Conservation (phyloP, 345 rosid genomes). For the Nephelium lappaceum region DNA sequence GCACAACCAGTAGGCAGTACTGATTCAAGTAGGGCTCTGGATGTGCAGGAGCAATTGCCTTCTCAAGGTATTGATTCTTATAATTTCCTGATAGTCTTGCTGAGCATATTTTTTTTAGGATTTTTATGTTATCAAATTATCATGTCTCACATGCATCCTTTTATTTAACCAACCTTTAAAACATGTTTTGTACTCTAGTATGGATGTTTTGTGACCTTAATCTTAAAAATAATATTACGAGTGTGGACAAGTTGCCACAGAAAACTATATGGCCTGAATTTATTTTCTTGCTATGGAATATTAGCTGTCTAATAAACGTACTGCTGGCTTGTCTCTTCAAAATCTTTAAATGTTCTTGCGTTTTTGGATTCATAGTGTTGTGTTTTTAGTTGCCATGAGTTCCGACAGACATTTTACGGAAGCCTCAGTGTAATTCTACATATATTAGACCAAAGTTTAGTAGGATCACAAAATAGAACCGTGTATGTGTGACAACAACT, state of each 20-base stretch:
- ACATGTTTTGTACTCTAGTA: background rate
- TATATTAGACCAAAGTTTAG: background rate
- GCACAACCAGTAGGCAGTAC: conserved; percentile 18
- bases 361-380: background rate
- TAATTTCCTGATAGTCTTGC: background rate
- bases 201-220: background rate
- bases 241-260: background rate
- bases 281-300: background rate
- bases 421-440: background rate
- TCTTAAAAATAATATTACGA: background rate
- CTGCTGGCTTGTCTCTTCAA: background rate
- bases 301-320: background rate
- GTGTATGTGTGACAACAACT: background rate
- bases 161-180: background rate
- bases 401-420: background rate
- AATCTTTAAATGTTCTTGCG: background rate
- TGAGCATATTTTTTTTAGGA: background rate
- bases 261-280: background rate
- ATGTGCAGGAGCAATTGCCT: conserved; percentile 31
- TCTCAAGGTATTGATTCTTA: conserved; percentile 37
- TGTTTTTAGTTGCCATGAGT: background rate
- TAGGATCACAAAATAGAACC: background rate
- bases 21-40: conserved; percentile 13
- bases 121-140: background rate
- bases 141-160: background rate